A percentile compares a stretch with the other conserved stretches of the same genome.
phyloP scores from a whole-genome alignment of 257 asterid genomes.

The Jacaranda mimosifolia region DNA sequence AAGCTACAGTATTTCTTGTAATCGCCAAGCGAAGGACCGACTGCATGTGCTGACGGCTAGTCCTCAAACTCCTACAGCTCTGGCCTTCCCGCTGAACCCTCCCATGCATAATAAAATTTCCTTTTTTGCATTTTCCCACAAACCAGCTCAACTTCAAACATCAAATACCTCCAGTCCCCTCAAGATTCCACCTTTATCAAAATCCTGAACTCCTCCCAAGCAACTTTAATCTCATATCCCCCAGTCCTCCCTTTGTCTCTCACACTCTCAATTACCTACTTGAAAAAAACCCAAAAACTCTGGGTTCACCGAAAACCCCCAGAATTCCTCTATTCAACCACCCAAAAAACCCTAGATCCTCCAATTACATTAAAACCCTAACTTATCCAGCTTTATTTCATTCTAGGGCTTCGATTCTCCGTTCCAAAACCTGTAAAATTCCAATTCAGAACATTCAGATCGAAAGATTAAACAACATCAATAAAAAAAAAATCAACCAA shows the following conservation, averaged over 20 bases:
- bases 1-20: no score
- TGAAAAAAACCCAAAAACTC: neutral
- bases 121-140: constrained; percentile 50
- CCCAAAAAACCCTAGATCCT: constrained; percentile 39
- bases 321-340: neutral
- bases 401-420: constrained; percentile 29
- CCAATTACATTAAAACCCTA: constrained; percentile 28
- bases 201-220: neutral
- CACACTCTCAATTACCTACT: neutral
- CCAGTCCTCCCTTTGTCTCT: neutral
- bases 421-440: constrained; percentile 41
- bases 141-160: constrained; percentile 40
- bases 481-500: neutral
- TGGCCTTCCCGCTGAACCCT: constrained; percentile 59
- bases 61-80: constrained; percentile 41
- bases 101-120: constrained; percentile 56
- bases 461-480: constrained; percentile 29
- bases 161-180: constrained; percentile 29
- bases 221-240: constrained; percentile 14
- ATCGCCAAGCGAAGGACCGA: no score
- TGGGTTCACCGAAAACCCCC: neutral
- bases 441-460: constrained; percentile 32
- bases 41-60: constrained; percentile 55
- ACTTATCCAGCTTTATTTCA: constrained; percentile 17
- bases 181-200: neutral